Conservation (phyloP, 2,329 filamentous ascomycete species). For the Domatiomyces catenatus region DNA sequence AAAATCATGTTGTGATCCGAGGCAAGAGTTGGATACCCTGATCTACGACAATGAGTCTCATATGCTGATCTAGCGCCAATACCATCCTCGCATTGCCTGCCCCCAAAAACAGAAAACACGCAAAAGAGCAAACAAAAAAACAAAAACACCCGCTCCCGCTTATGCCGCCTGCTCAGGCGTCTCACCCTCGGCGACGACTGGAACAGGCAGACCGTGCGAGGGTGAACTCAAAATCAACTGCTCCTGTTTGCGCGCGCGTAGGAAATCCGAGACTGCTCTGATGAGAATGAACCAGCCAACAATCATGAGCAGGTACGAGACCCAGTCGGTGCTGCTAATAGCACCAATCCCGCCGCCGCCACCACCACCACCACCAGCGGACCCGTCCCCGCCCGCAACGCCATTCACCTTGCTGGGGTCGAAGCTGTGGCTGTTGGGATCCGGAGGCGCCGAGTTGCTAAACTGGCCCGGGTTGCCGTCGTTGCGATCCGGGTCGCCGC, state of each 20-base stretch:
- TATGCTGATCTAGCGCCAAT: background rate
- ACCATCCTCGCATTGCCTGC: too few species aligned
- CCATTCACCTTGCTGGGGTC: slow-evolving; percentile 50
- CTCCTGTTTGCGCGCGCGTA: slow-evolving; percentile 77
- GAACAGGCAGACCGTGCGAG: slow-evolving; percentile 67
- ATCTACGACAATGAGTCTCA: background rate
- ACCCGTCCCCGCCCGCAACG: too few species aligned
- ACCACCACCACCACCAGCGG: slow-evolving; percentile 3
- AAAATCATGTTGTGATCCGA: background rate
- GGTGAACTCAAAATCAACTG: slow-evolving; percentile 86
- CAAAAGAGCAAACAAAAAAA: too few species aligned
- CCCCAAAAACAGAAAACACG: background rate
- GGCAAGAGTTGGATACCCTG: background rate
- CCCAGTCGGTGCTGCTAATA: slow-evolving; percentile 48
- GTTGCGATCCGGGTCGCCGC: slow-evolving; percentile 38
- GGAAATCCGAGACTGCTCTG: slow-evolving; percentile 77
- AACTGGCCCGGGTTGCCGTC: slow-evolving; percentile 28
- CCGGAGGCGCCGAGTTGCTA: slow-evolving; percentile 50
- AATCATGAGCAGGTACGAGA: slow-evolving; percentile 88
- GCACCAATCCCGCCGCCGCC: slow-evolving; percentile 5
- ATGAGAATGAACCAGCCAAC: slow-evolving; percentile 97
- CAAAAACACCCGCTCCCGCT: background rate
- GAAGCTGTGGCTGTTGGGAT: slow-evolving; percentile 84
- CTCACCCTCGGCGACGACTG: slow-evolving; percentile 78
- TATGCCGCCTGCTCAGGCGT: slow-evolving; percentile 61